Base-by-base conservation (phyloP, 2,329 filamentous ascomycete genomes). In the Epichloe elymi region DNA sequence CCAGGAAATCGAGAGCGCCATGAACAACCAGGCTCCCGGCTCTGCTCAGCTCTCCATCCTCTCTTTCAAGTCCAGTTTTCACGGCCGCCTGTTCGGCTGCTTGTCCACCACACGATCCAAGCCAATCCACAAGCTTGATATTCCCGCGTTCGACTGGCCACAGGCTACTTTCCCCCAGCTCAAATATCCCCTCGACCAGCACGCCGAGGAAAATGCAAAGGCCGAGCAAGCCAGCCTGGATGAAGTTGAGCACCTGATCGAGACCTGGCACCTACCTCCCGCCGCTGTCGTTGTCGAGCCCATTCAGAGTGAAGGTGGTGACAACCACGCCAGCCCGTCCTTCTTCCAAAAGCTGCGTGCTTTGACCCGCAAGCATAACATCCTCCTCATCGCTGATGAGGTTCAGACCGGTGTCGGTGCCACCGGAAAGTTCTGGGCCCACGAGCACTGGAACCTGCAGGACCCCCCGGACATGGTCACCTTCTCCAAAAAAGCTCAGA, bases 401-500 rank as follows among this genome's bases (percentile, higher is more conserved):
- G 89, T 95, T 11, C 89, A 95, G 72, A 95, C 89, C 6, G 90
- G 89, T 65, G 84, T 95, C 26, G 90, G 90, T 60, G 88, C 90
- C 39, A 95, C 89, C 0, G 89, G 89, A 60, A 89, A 87, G 68
- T 95, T 95, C 81, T 95, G 89, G 89, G 89, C 90, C 8, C 90
- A 95, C 73, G 88, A 95, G 62, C 90, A 95, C 81, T 95, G 89
- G 89, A 78, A 86, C 67, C 78, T 95, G 42, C 64, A 76, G 47
- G 72, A 81, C 37, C 86, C 89, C 89, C 89, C 89, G 0, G 89
- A 95, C 73, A 93, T 95, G 75, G 89, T 95, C 43, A 95, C 89
- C 53, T 95, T 95, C 73, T 87, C 82, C 63, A 95, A 95, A 76
- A 95, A 95, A 76, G 90, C 89, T 3, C 89, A 95, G 72, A 87